Evolutionary conservation across 768 basidiomycete species (phyloP).

Genomic region (Kwoniella sp.): DNA sequence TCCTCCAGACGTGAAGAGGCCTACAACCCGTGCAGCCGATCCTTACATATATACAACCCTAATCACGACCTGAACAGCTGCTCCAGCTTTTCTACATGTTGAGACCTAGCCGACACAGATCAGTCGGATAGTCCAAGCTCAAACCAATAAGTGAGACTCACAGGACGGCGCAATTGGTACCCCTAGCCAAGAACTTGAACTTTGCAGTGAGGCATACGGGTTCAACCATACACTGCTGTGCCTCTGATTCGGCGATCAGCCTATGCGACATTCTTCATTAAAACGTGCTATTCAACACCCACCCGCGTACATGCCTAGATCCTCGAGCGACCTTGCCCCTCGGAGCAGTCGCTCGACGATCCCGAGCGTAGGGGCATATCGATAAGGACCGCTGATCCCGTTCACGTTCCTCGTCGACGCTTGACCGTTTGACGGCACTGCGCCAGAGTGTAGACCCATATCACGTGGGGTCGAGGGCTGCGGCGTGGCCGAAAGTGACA

Average conservation of each 20-base stretch:
- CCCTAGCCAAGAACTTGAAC: not conserved
- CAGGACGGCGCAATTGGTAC: not conserved
- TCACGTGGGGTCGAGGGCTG: too few species aligned
- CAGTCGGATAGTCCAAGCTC: not conserved
- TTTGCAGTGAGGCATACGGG: not conserved
- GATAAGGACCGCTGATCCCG: slow-evolving; percentile 24
- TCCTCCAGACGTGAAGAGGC: too few species aligned
- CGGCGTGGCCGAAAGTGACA: too few species aligned
- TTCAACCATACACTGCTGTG: not conserved
- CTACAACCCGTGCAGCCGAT: too few species aligned
- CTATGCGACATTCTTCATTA: not conserved
- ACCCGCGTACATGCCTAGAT: slow-evolving; percentile 9
- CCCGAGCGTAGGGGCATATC: slow-evolving; percentile 13
- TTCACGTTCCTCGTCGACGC: not conserved
- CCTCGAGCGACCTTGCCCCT: slow-evolving; percentile 8
- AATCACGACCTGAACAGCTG: too few species aligned
- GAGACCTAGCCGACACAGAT: not conserved
- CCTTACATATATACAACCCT: too few species aligned
- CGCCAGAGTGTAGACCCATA: too few species aligned
- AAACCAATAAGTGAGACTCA: not conserved
- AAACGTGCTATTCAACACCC: not conserved
- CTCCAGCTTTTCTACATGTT: slow-evolving; percentile 1
- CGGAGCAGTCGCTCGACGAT: slow-evolving; percentile 14
- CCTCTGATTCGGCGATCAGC: not conserved
- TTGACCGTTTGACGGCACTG: too few species aligned